phyloP scores from a whole-genome alignment of 164 flowering plant species.

The Nymphaea thermarum region DNA sequence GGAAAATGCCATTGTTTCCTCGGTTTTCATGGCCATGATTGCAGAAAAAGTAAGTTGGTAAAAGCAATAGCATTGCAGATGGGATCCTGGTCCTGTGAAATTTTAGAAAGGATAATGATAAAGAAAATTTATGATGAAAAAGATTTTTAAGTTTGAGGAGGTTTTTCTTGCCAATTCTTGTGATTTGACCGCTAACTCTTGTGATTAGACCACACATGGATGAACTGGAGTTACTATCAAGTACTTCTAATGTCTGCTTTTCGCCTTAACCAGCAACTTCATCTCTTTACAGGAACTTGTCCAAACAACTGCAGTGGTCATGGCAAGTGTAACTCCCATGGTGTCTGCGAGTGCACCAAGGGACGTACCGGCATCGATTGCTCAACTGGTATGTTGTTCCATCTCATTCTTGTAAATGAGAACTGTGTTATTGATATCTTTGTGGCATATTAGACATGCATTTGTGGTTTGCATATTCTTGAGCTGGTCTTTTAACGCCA shows the following conservation, averaged over 20 bases:
- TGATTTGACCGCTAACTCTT: no score
- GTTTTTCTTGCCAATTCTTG: no score
- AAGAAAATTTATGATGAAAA: no score
- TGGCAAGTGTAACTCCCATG: conserved; percentile 67
- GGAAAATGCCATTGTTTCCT: conserved; percentile 82
- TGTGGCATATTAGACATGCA: not conserved
- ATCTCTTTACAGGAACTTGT: conserved; percentile 53
- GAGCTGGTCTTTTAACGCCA: no score
- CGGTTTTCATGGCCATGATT: conserved; percentile 86
- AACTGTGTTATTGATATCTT: not conserved
- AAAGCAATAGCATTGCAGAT: no score
- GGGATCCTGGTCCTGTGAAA: no score
- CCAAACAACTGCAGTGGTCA: conserved; percentile 66
- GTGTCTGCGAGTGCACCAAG: conserved; percentile 70
- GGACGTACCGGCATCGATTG: conserved; percentile 90
- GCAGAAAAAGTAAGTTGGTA: conserved; percentile 64
- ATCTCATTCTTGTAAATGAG: not conserved
- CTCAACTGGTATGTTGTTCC: conserved; percentile 63
- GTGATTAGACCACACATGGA: no score
- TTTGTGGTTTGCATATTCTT: no score
- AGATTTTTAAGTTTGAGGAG: no score
- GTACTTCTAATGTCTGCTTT: not conserved
- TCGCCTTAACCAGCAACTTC: not conserved
- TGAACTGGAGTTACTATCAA: not conserved
- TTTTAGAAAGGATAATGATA: no score